Conservation (phyloP, 257 asterid species). For the Gentiana macrophylla region DNA sequence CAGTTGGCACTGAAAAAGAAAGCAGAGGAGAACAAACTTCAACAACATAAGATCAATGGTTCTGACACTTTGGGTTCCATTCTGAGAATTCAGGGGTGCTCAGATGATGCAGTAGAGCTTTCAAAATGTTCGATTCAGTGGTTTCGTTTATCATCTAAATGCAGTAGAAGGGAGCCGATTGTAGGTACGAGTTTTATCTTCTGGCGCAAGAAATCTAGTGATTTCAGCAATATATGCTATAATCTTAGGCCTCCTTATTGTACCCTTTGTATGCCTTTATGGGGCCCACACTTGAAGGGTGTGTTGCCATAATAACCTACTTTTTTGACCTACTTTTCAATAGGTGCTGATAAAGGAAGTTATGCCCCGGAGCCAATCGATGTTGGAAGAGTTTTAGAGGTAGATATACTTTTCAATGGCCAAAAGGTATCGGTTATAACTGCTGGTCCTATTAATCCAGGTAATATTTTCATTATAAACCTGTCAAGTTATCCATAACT, state of each 20-base stretch:
- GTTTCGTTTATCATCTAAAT: constrained; percentile 83
- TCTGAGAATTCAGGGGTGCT: constrained; percentile 58
- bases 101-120: constrained; percentile 63
- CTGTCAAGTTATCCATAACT: neutral
- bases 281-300: no score
- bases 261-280: no score
- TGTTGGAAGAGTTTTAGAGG: constrained; percentile 81
- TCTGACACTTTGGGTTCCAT: constrained; percentile 68
- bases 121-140: constrained; percentile 76
- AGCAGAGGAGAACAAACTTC: constrained; percentile 38
- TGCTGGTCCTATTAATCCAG: constrained; percentile 69
- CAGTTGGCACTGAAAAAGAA: constrained; percentile 75
- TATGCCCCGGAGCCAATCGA: constrained; percentile 97
- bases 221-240: neutral
- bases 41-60: constrained; percentile 46
- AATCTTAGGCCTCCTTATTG: no score
- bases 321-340: neutral
- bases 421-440: constrained; percentile 44
- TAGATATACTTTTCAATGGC: constrained; percentile 44
- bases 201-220: neutral
- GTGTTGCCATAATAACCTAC: no score
- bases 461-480: constrained; percentile 23
- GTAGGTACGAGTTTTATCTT: constrained; percentile 33
- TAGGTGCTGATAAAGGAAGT: constrained; percentile 75
- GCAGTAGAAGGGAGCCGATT: constrained; percentile 93